A percentile compares a stretch with the other conserved stretches of the same genome.
Evolutionary conservation across 768 basidiomycete species (phyloP).

Genomic region (Butyriboletus loyo): DNA sequence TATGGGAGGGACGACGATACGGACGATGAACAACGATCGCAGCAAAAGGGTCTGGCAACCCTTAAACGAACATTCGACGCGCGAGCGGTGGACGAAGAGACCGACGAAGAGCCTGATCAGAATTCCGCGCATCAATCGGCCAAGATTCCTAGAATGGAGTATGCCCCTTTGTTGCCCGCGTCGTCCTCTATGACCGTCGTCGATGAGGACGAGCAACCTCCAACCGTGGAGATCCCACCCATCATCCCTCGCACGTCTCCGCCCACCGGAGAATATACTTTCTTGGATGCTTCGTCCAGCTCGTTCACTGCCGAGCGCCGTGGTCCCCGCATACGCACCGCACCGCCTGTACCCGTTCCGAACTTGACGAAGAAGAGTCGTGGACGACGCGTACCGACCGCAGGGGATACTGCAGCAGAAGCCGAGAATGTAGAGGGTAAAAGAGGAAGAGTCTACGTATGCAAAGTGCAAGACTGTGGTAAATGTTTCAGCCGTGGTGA

Average conservation of each 20-base stretch:
- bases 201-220: constrained; percentile 19
- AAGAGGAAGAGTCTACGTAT: constrained; percentile 47
- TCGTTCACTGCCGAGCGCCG: constrained; percentile 40
- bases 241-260: constrained; percentile 21
- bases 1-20: constrained; percentile 29
- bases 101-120: constrained; percentile 30
- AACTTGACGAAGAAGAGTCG: constrained; percentile 80
- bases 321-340: constrained; percentile 49
- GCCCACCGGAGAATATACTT: constrained; percentile 33
- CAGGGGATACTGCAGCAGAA: constrained; percentile 25
- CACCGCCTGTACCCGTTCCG: constrained; percentile 67
- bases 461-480: constrained; percentile 65
- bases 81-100: constrained; percentile 35
- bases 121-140: constrained; percentile 15
- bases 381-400: constrained; percentile 71
- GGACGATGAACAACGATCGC: constrained; percentile 21
- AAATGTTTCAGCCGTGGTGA: constrained; percentile 74
- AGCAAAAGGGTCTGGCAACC: constrained; percentile 14
- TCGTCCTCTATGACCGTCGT: constrained; percentile 31
- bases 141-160: constrained; percentile 32
- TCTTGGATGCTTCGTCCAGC: constrained; percentile 34
- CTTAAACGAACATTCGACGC: constrained; percentile 35
- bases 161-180: constrained; percentile 18
- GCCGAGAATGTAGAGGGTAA: constrained; percentile 28
- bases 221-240: constrained; percentile 5